Conservation (phyloP, 306 rosid genomes). For the Quillaja saponaria region DNA sequence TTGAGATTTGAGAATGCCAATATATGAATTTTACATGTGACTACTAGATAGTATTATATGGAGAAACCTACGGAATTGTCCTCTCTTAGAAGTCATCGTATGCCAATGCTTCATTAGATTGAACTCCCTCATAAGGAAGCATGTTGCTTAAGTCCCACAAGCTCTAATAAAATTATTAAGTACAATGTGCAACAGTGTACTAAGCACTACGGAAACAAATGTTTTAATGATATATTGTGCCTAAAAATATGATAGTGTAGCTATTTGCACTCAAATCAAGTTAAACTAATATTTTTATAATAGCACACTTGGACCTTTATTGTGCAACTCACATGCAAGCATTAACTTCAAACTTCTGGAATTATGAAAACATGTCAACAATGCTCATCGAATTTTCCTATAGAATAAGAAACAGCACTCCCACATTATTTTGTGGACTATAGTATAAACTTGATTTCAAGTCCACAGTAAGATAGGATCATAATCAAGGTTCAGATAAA, state of each 20-base stretch:
- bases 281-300: slow-evolving; percentile 1
- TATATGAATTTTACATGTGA: slow-evolving; percentile 10
- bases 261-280: slow-evolving; percentile 25
- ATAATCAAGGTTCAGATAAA: too few species aligned
- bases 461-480: slow-evolving; percentile 18
- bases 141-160: neutral
- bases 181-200: slow-evolving; percentile 25
- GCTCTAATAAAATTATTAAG: slow-evolving; percentile 5
- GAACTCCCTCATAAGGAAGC: slow-evolving; percentile 18
- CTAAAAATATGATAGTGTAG: slow-evolving; percentile 20
- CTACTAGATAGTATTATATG: slow-evolving; percentile 25
- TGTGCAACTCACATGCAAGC: slow-evolving; percentile 39
- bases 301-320: slow-evolving; percentile 9
- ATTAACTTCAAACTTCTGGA: slow-evolving; percentile 32
- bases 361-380: slow-evolving; percentile 32
- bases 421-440: slow-evolving; percentile 20
- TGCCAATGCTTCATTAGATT: slow-evolving; percentile 23
- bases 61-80: slow-evolving; percentile 32
- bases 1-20: slow-evolving; percentile 19
- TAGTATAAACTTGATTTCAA: slow-evolving; percentile 6
- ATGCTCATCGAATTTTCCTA: neutral
- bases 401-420: slow-evolving; percentile 17
- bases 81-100: slow-evolving; percentile 18
- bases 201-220: slow-evolving; percentile 21
- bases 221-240: slow-evolving; percentile 17